Percentiles rank a stretch among this genome's conserved stretches.
Conservation (phyloP, 106 monocot genomes). For the Gastrodia elata region DNA sequence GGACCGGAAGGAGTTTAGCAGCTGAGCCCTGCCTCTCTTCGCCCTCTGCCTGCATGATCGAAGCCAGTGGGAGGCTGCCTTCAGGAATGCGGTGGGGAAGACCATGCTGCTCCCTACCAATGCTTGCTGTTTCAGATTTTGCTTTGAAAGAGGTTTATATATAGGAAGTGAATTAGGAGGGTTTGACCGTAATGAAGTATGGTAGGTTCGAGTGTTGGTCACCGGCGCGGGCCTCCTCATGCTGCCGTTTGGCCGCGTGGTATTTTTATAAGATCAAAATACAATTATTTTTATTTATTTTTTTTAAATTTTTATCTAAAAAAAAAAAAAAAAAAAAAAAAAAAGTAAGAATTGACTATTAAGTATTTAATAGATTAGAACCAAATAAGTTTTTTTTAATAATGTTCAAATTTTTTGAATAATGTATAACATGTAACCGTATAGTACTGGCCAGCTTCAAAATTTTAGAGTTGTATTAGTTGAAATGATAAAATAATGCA, state of each 20-base stretch:
- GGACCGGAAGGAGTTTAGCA: not conserved
- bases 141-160: not conserved
- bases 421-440: too few relatives aligned
- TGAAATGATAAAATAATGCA: too few relatives aligned
- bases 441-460: too few relatives aligned
- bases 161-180: not conserved
- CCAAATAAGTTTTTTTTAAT: too few relatives aligned
- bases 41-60: not conserved
- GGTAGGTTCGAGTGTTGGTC: constrained; percentile 9
- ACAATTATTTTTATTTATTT: not conserved
- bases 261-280: not conserved
- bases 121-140: not conserved
- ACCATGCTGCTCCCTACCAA: not conserved
- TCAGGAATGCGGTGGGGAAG: not conserved
- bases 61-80: not conserved
- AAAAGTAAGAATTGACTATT: too few relatives aligned
- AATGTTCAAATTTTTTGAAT: too few relatives aligned
- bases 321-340: not conserved
- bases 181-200: not conserved
- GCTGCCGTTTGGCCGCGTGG: constrained; percentile 1
- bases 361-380: too few relatives aligned
- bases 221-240: not conserved
- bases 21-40: not conserved
- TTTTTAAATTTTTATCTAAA: not conserved
- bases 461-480: too few relatives aligned